Percentiles rank a stretch among this genome's conserved stretches.
phyloP scores from a whole-genome alignment of 2,329 filamentous ascomycete species.

The Diplodia scrobiculata region DNA sequence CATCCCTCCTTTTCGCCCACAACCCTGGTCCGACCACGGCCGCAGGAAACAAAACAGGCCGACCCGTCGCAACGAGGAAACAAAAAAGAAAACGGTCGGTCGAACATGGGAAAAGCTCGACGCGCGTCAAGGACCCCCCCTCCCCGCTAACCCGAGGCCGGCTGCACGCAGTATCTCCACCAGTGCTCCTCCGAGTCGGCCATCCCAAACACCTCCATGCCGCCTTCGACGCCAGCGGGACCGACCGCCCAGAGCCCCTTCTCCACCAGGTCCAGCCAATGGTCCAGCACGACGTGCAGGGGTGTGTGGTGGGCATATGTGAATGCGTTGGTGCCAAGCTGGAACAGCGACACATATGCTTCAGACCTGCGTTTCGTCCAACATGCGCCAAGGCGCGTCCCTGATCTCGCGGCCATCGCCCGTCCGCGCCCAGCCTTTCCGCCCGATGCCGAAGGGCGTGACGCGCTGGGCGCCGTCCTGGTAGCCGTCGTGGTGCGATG shows the following conservation, averaged over 20 bases:
- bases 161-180: conserved; percentile 25
- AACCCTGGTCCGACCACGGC: conserved; percentile 4
- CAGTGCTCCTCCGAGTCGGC: conserved; percentile 14
- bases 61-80: not conserved
- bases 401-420: not conserved
- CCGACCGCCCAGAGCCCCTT: conserved; percentile 10
- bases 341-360: not conserved
- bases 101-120: not conserved
- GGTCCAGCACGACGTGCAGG: not conserved
- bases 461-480: conserved; percentile 13
- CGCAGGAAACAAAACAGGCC: conserved; percentile 2
- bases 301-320: not conserved
- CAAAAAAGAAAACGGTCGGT: not conserved
- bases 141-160: not conserved
- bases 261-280: conserved; percentile 17
- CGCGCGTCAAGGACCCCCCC: not conserved
- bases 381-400: not conserved
- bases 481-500: not conserved
- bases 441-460: conserved; percentile 1
- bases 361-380: not conserved
- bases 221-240: not conserved
- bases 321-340: conserved; percentile 22
- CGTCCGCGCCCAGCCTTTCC: not conserved
- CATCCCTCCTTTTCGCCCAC: not conserved
- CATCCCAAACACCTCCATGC: conserved; percentile 10